Evolutionary conservation across 495 filamentous ascomycete species (phyloP).

Genomic region (Penicillium turbatum): DNA sequence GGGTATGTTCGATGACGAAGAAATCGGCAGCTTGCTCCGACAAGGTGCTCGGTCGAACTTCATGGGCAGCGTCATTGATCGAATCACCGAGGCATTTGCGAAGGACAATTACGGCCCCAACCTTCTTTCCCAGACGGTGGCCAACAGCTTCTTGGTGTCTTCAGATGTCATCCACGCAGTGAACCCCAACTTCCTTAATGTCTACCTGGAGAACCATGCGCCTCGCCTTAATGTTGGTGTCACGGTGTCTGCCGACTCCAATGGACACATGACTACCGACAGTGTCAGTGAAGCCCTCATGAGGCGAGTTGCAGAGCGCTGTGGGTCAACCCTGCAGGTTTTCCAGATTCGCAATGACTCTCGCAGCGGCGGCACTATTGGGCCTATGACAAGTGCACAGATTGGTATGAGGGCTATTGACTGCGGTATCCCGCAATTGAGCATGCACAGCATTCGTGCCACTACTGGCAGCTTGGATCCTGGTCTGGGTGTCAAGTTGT

Average conservation of each 20-base stretch:
- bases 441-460: slow-evolving; percentile 92
- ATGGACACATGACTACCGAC: slow-evolving; percentile 92
- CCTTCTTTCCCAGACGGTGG: slow-evolving; percentile 75
- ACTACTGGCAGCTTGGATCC: slow-evolving; percentile 86
- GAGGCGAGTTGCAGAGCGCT: slow-evolving; percentile 65
- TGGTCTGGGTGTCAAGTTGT: slow-evolving; percentile 80
- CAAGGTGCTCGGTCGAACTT: slow-evolving; percentile 91
- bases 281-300: slow-evolving; percentile 73
- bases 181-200: slow-evolving; percentile 83
- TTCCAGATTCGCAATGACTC: slow-evolving; percentile 95
- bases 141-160: slow-evolving; percentile 87
- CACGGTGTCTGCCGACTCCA: slow-evolving; percentile 77
- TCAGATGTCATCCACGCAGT: slow-evolving; percentile 93
- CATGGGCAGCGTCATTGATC: slow-evolving; percentile 71
- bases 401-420: slow-evolving; percentile 86
- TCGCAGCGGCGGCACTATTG: slow-evolving; percentile 88
- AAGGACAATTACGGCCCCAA: slow-evolving; percentile 54
- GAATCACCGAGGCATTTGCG: slow-evolving; percentile 69
- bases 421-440: slow-evolving; percentile 85
- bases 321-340: slow-evolving; percentile 67
- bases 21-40: slow-evolving; percentile 84
- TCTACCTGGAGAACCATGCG: slow-evolving; percentile 78
- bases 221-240: slow-evolving; percentile 89
- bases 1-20: slow-evolving; percentile 92
- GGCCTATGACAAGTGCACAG: slow-evolving; percentile 75